phyloP scores from a whole-genome alignment of 345 rosid genomes.

The Hypericum perforatum region DNA sequence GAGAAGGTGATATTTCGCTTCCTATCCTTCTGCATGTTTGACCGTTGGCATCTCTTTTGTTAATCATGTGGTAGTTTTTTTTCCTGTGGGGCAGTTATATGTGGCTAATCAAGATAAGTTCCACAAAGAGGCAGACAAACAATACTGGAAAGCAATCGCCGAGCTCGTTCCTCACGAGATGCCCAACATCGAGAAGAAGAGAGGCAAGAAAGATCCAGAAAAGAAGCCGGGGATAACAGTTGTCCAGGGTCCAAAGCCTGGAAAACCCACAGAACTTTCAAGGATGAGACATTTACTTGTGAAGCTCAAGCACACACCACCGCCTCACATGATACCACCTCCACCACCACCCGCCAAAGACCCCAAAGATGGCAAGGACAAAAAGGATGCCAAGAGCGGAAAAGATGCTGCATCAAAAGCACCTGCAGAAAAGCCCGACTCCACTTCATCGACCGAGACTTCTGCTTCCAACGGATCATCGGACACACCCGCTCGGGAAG shows the following conservation, averaged over 20 bases:
- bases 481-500: slow-evolving; percentile 17
- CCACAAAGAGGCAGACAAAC: slow-evolving; percentile 26
- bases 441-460: slow-evolving; percentile 18
- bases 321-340: slow-evolving; percentile 29
- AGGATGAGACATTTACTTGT: slow-evolving; percentile 26
- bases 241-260: slow-evolving; percentile 28
- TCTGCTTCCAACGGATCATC: slow-evolving; percentile 19
- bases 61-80: background rate
- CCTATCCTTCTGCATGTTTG: background rate
- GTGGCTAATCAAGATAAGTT: slow-evolving; percentile 25
- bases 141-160: slow-evolving; percentile 28
- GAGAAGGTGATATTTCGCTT: slow-evolving; percentile 15
- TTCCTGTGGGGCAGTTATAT: slow-evolving; percentile 14
- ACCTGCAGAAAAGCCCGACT: slow-evolving; percentile 18
- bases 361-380: slow-evolving; percentile 20
- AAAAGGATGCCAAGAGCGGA: slow-evolving; percentile 19
- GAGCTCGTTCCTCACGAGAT: slow-evolving; percentile 24
- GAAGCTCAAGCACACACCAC: slow-evolving; percentile 27
- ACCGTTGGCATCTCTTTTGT: background rate
- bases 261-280: slow-evolving; percentile 27
- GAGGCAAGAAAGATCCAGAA: slow-evolving; percentile 30
- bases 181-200: slow-evolving; percentile 26
- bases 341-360: slow-evolving; percentile 25
- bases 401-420: slow-evolving; percentile 12
- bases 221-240: slow-evolving; percentile 23